phyloP scores from a whole-genome alignment of 164 flowering plant genomes.

The Annona cherimola region DNA sequence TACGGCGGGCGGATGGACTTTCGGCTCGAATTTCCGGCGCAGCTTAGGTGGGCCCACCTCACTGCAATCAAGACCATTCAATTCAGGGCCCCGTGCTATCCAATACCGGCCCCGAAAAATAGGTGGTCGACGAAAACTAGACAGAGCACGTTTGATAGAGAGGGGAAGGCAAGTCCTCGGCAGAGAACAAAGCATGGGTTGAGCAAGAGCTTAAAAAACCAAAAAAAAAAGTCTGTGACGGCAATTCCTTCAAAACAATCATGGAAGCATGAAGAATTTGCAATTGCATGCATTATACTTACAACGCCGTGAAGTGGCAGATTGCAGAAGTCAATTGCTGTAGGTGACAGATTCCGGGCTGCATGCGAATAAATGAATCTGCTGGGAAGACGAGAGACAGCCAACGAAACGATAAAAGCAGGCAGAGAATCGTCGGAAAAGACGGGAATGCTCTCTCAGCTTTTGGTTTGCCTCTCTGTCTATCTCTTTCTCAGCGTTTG shows the following conservation, averaged over 20 bases:
- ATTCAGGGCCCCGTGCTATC: background rate
- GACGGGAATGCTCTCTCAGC: background rate
- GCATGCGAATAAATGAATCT: slow-evolving; percentile 1
- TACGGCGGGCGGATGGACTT: too few relatives aligned
- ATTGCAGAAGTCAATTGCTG: background rate
- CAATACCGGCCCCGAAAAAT: background rate
- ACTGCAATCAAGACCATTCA: too few relatives aligned
- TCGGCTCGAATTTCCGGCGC: background rate
- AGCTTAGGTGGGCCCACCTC: too few relatives aligned
- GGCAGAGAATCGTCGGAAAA: slow-evolving; percentile 8
- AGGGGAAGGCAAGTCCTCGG: background rate
- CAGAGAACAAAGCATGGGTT: too few relatives aligned
- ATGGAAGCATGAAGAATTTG: background rate
- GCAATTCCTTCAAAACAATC: background rate
- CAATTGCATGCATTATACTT: background rate
- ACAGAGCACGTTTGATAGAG: background rate
- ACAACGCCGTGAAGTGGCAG: background rate
- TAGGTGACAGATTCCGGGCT: background rate
- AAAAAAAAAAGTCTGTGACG: background rate
- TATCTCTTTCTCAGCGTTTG: background rate
- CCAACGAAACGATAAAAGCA: slow-evolving; percentile 12
- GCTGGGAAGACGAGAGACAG: slow-evolving; percentile 12
- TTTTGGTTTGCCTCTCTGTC: background rate
- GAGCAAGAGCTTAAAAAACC: background rate
- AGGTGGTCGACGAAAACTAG: too few relatives aligned